Evolutionary conservation across 495 filamentous ascomycete species (phyloP).

Genomic region (Tuber magnatum): DNA sequence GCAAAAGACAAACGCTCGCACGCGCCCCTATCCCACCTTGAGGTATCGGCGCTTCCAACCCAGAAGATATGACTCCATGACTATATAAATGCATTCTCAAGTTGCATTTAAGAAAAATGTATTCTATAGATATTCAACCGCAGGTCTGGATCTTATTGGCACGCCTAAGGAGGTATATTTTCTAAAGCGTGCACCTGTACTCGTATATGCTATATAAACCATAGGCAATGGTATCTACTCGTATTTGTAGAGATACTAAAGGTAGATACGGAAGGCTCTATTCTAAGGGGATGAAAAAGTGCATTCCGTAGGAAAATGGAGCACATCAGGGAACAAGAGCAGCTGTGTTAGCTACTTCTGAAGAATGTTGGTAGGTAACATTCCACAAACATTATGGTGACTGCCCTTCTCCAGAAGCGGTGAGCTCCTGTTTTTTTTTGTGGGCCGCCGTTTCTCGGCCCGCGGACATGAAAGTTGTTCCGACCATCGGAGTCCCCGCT

Average conservation of each 20-base stretch:
- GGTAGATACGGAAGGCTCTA: neutral
- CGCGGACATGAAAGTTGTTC: neutral
- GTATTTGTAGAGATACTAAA: neutral
- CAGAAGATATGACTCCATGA: neutral
- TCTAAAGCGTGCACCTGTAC: too few relatives aligned
- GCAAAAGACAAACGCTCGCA: conserved; percentile 4
- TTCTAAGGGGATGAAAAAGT: neutral
- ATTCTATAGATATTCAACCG: neutral
- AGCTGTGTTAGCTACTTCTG: neutral
- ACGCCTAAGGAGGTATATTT: too few relatives aligned
- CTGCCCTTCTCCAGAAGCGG: neutral
- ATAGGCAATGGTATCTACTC: neutral
- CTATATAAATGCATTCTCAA: neutral
- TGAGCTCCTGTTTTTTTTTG: neutral
- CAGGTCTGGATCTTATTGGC: neutral
- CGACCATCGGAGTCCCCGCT: neutral
- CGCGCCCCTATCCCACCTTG: neutral
- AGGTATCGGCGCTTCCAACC: neutral
- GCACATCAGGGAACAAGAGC: neutral
- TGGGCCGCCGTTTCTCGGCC: neutral
- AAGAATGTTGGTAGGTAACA: neutral
- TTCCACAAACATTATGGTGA: neutral
- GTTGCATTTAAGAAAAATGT: neutral
- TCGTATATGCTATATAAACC: neutral
- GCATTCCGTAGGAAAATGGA: neutral